A percentile compares a stretch with the other conserved stretches of the same genome.
Conservation (phyloP, 441 rosid species). For the Iberis amara region DNA sequence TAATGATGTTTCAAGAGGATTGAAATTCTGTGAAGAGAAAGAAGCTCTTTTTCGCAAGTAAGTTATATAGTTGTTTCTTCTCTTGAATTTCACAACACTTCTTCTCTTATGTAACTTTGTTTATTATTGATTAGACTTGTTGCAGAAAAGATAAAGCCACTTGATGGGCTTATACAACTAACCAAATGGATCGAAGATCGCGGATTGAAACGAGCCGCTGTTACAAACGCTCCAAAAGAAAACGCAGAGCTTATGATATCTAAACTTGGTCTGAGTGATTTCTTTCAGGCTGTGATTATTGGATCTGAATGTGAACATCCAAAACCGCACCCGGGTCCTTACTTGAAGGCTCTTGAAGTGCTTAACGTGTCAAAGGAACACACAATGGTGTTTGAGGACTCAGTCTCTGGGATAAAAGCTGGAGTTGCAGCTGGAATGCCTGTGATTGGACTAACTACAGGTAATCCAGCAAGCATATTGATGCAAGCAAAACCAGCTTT, state of each 20-base stretch:
- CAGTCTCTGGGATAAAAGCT: constrained; percentile 80
- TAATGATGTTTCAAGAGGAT: constrained; percentile 57
- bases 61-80: constrained; percentile 2
- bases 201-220: constrained; percentile 84
- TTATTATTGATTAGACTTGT: constrained; percentile 46
- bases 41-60: constrained; percentile 83
- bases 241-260: constrained; percentile 86
- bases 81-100: not conserved
- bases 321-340: constrained; percentile 83
- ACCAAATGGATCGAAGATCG: constrained; percentile 82
- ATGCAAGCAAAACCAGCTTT: constrained; percentile 72
- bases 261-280: constrained; percentile 66
- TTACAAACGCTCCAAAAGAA: constrained; percentile 79
- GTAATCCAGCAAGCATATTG: constrained; percentile 59
- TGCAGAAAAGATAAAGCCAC: constrained; percentile 45
- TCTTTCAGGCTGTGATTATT: constrained; percentile 62
- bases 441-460: constrained; percentile 70
- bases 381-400: constrained; percentile 75
- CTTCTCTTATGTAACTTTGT: not conserved
- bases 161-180: constrained; percentile 61
- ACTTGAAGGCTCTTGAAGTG: constrained; percentile 70
- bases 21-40: constrained; percentile 57
- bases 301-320: constrained; percentile 74
- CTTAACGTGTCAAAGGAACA: constrained; percentile 80
- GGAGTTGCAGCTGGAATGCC: constrained; percentile 97